Conservation (phyloP, 176 grass and related monocot species). For the Phyllostachys edulis region DNA sequence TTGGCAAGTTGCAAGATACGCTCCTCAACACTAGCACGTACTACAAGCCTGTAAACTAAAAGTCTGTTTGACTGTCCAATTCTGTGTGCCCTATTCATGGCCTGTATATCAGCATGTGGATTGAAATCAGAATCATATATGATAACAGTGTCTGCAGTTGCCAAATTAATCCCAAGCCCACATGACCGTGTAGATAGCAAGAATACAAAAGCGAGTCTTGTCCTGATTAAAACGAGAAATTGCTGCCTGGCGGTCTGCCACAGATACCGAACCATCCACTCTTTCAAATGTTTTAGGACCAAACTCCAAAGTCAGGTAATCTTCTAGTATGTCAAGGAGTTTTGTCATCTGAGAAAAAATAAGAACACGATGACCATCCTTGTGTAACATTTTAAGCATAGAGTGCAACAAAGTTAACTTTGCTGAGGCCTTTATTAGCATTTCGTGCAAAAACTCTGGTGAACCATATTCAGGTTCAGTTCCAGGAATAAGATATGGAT, state of each 20-base stretch:
- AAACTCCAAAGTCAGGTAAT: conserved; percentile 83
- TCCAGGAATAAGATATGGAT: conserved; percentile 97
- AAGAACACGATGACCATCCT: conserved; percentile 90
- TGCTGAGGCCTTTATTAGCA: conserved; percentile 98
- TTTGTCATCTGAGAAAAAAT: conserved; percentile 99
- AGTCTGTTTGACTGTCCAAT: conserved; percentile 98
- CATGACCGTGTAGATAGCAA: conserved; percentile 95
- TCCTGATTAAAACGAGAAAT: conserved; percentile 98
- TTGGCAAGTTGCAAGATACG: conserved; percentile 97
- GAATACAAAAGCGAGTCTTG: conserved; percentile 96
- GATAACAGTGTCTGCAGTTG: conserved; percentile 96
- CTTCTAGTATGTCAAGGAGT: conserved; percentile 97
- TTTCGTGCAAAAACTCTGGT: conserved; percentile 88
- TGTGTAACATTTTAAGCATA: conserved; percentile 89
- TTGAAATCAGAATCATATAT: conserved; percentile 99
- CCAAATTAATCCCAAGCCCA: conserved; percentile 99
- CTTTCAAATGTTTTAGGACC: conserved; percentile 90
- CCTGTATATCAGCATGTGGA: conserved; percentile 99
- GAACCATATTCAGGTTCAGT: conserved; percentile 96
- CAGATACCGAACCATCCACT: conserved; percentile 93
- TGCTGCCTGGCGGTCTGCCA: conserved; percentile 81
- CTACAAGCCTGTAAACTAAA: conserved; percentile 97
- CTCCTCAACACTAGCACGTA: conserved; percentile 96
- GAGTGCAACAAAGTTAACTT: conserved; percentile 84
- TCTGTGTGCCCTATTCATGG: conserved; percentile 98